Evolutionary conservation across 768 basidiomycete species (phyloP).

Genomic region (Mycena belliarum): DNA sequence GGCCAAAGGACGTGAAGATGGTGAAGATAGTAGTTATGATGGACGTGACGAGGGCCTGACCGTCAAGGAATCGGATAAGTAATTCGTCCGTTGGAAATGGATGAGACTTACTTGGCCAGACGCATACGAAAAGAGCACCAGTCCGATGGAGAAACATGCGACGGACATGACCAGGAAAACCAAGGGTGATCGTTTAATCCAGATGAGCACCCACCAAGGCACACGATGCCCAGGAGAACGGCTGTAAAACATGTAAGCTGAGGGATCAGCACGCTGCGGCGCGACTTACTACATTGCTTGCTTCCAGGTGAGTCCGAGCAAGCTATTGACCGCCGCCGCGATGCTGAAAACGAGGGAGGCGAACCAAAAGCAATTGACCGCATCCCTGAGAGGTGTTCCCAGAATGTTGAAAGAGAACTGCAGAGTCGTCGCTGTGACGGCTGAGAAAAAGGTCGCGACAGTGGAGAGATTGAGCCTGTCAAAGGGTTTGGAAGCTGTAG

Average conservation of each 20-base stretch:
- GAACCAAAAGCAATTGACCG: slow-evolving; percentile 77
- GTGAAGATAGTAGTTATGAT: slow-evolving; percentile 79
- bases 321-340: slow-evolving; percentile 73
- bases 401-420: slow-evolving; percentile 61
- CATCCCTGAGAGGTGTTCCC: slow-evolving; percentile 38
- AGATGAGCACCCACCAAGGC: slow-evolving; percentile 83
- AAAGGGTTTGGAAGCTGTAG: neutral
- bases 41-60: slow-evolving; percentile 59
- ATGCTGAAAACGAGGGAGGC: slow-evolving; percentile 76
- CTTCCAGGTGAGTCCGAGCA: slow-evolving; percentile 79
- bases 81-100: neutral
- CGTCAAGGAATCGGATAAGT: neutral
- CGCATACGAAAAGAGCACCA: slow-evolving; percentile 77
- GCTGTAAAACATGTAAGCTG: slow-evolving; percentile 34
- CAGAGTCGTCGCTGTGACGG: slow-evolving; percentile 71
- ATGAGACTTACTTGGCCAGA: slow-evolving; percentile 56
- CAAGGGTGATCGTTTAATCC: slow-evolving; percentile 83
- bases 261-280: neutral
- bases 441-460: slow-evolving; percentile 77
- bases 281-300: slow-evolving; percentile 77
- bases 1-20: slow-evolving; percentile 69
- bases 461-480: slow-evolving; percentile 63
- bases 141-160: slow-evolving; percentile 77
- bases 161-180: slow-evolving; percentile 85
- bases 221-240: slow-evolving; percentile 76